phyloP scores from a whole-genome alignment of 1,139 yeast genomes.

The Pichia sp. region DNA sequence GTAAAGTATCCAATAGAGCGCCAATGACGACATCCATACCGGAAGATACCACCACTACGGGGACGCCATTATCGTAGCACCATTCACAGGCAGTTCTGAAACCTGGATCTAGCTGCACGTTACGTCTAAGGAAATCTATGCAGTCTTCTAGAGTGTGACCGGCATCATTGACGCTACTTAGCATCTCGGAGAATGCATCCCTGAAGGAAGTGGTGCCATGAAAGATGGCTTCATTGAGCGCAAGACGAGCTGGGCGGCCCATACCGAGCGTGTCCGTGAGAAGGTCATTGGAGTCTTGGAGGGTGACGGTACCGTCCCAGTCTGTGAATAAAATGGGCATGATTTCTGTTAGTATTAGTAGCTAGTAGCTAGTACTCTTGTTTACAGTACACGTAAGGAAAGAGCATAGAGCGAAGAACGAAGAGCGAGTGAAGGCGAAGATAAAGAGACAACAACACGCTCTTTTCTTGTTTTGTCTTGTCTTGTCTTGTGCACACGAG shows the following conservation, averaged over 20 bases:
- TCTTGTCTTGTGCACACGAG: no score
- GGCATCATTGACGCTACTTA: conserved; percentile 59
- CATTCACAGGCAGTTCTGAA: conserved; percentile 75
- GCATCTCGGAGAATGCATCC: conserved; percentile 80
- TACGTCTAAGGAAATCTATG: conserved; percentile 50
- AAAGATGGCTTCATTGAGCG: conserved; percentile 65
- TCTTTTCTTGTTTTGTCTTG: no score
- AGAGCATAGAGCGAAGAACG: no score
- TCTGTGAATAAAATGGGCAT: conserved; percentile 96
- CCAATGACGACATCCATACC: conserved; percentile 92
- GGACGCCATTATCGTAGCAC: conserved; percentile 65
- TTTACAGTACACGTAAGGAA: no score
- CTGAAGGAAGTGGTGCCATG: conserved; percentile 53
- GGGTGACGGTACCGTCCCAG: conserved; percentile 96
- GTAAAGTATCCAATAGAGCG: conserved; percentile 63
- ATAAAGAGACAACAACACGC: no score
- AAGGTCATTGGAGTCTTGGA: conserved; percentile 86
- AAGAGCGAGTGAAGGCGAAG: no score
- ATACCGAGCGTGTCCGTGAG: conserved; percentile 86
- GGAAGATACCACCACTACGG: conserved; percentile 64
- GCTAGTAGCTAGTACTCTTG: no score
- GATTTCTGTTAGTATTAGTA: no score
- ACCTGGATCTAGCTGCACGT: conserved; percentile 83
- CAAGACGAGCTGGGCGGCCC: conserved; percentile 62
- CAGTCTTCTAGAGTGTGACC: conserved; percentile 58